Conservation (phyloP, 202 grass and related monocot genomes). For the Tripidium arundinaceum region DNA sequence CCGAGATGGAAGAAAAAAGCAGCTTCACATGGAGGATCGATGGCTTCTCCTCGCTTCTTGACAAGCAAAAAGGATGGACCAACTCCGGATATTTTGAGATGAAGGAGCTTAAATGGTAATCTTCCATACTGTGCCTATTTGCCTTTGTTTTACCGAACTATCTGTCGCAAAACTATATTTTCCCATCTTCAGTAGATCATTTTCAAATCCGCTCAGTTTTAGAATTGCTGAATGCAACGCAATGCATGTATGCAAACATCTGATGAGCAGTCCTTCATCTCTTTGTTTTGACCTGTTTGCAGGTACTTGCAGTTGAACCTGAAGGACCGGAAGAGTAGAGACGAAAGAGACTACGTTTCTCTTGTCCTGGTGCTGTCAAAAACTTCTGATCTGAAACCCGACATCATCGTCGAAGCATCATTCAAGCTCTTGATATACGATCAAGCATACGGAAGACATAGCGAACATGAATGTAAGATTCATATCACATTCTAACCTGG, state of each 20-base stretch:
- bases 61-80: neutral
- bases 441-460: neutral
- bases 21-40: conserved; percentile 10
- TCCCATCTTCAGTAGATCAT: too few relatives aligned
- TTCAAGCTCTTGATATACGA: conserved; percentile 18
- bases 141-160: neutral
- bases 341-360: neutral
- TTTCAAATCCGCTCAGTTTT: neutral
- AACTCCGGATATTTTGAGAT: conserved; percentile 11
- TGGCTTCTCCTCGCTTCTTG: conserved; percentile 16
- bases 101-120: neutral
- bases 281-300: neutral
- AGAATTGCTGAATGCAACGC: too few relatives aligned
- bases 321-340: neutral
- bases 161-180: neutral
- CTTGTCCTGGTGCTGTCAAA: neutral
- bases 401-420: neutral
- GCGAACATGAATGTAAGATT: conserved; percentile 4
- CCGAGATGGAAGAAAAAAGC: neutral
- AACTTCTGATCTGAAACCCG: neutral
- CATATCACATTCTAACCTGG: neutral
- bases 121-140: neutral
- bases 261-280: neutral
- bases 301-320: conserved; percentile 29
- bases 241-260: neutral